phyloP scores from a whole-genome alignment of 208 protist species.

The Trypanosoma rangeli region DNA sequence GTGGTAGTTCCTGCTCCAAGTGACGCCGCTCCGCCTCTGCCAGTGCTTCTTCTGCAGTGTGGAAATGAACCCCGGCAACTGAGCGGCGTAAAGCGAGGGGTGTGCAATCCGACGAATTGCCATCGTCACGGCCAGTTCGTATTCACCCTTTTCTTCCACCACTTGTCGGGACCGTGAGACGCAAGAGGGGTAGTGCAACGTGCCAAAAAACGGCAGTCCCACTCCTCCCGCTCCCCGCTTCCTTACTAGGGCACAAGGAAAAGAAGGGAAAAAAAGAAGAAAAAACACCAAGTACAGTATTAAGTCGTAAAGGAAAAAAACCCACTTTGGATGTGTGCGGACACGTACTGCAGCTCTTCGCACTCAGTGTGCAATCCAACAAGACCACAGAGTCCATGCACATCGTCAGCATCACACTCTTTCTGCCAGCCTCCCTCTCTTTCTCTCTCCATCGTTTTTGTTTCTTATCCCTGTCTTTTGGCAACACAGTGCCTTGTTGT shows the following conservation, averaged over 20 bases:
- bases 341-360: no score
- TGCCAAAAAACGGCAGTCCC: no score
- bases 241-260: not conserved
- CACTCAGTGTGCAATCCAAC: no score
- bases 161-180: no score
- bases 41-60: slow-evolving; percentile 15
- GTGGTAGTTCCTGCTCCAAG: slow-evolving; percentile 72
- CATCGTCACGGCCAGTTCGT: slow-evolving; percentile 13
- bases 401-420: not conserved
- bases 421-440: not conserved
- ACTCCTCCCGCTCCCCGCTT: not conserved
- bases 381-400: not conserved
- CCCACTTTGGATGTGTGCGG: no score
- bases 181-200: no score
- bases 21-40: slow-evolving; percentile 62
- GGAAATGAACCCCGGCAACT: not conserved
- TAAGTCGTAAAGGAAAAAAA: slow-evolving; percentile 15
- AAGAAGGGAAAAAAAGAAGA: not conserved
- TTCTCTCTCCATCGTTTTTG: not conserved
- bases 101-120: slow-evolving; percentile 8
- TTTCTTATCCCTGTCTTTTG: not conserved
- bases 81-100: not conserved
- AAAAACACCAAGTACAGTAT: slow-evolving; percentile 11
- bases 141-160: not conserved
- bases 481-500: not conserved